Evolutionary conservation across 805 yeast species (phyloP), one percentile per base, ranked within the genome.

Genomic region (Suhomyces canberraensis): DNA sequence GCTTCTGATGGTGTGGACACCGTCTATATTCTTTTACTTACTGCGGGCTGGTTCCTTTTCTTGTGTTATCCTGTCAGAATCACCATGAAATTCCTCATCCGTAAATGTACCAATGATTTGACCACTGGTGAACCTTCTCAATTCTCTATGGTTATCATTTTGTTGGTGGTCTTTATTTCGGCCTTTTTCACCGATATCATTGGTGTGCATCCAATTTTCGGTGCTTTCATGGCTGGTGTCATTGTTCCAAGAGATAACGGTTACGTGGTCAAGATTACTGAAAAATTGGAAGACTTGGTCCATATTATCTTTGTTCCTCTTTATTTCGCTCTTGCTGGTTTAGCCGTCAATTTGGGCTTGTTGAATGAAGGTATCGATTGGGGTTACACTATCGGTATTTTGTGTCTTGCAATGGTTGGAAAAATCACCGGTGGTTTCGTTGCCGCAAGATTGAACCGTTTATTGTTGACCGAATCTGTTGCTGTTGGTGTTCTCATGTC

Each of bases 161-260:
- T 85, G 37, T 45, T 77, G 7, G 52, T 78, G 38, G 80, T 79
- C 45, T 75, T 85, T 41, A 56, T 73, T 3, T 81, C 90, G 3
- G 78, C 93, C 1, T 85, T 84, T 58, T 83, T 77, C 54, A 85
- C 95, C 2, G 90, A 84, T 54, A 82, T 85, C 39, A 81, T 85
- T 44, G 95, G 95, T 4, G 91, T 84, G 8, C 95, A 85, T 58
- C 84, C 93, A 0, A 85, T 85, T 47, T 85, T 85, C 59, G 95
- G 95, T 28, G 93, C 91, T 0, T 86, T 85, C 51, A 71, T 85
- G 60, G 78, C 79, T 9, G 95, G 95, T 4, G 64, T 81, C 21
- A 75, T 85, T 35, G 75, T 84, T 5, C 95, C 95, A 7, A 69
- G 91, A 48, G 89, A 84, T 33, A 77, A 81, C 48, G 83, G 83